Evolutionary conservation across 1,139 yeast genomes (phyloP).

Genomic region (Debaryomycetaceae sp.): DNA sequence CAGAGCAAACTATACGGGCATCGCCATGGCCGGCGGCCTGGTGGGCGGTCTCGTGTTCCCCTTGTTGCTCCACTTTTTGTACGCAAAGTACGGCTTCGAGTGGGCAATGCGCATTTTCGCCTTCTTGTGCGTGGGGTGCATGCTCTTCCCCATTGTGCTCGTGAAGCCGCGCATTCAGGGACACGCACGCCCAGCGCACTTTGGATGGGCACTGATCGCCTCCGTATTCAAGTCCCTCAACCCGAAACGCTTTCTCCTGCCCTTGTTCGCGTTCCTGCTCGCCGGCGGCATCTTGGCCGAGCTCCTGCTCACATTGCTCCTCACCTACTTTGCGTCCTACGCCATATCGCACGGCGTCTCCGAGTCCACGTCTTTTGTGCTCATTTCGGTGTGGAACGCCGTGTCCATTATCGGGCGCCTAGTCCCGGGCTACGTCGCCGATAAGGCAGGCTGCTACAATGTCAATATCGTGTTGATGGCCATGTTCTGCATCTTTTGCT

Average conservation of each 20-base stretch:
- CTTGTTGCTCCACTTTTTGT: conserved; percentile 20
- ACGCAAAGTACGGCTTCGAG: conserved; percentile 18
- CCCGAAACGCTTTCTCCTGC: conserved; percentile 16
- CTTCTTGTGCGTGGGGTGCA: conserved; percentile 20
- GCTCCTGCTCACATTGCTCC: conserved; percentile 39
- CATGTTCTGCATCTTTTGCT: conserved; percentile 20
- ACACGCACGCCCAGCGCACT: neutral
- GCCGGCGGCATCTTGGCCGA: conserved; percentile 39
- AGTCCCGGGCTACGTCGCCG: conserved; percentile 29
- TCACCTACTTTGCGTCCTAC: conserved; percentile 34
- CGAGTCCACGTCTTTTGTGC: conserved; percentile 24
- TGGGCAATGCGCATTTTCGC: conserved; percentile 29
- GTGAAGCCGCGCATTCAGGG: conserved; percentile 35
- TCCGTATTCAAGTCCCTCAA: conserved; percentile 15
- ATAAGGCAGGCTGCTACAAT: conserved; percentile 27
- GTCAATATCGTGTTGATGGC: conserved; percentile 26
- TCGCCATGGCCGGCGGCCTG: conserved; percentile 32
- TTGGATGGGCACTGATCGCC: conserved; percentile 3
- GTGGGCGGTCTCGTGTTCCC: conserved; percentile 29
- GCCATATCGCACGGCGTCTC: conserved; percentile 30
- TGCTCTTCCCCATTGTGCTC: conserved; percentile 17
- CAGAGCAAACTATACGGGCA: conserved; percentile 24
- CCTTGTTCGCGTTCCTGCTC: conserved; percentile 10
- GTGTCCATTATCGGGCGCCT: conserved; percentile 29
- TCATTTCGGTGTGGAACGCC: conserved; percentile 30